A percentile compares a stretch with the other conserved stretches of the same genome.
phyloP scores from a whole-genome alignment of 352 stramenopile genomes.

The Globisporangium acanthophoron region DNA sequence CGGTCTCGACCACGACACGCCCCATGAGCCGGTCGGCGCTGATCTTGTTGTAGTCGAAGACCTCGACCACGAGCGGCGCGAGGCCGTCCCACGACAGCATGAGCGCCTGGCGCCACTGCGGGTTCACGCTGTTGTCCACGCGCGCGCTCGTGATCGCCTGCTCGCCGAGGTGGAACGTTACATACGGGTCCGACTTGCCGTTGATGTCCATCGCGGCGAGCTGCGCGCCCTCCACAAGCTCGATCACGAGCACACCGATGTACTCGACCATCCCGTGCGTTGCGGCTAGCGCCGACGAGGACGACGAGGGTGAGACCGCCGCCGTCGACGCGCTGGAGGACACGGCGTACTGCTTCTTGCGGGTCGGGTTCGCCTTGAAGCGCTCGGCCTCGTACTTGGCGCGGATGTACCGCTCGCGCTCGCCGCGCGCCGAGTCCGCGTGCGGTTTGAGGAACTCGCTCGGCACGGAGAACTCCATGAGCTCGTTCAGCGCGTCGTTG shows the following conservation, averaged over 20 bases:
- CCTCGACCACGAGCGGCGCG: slow-evolving; percentile 56
- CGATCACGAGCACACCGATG: slow-evolving; percentile 68
- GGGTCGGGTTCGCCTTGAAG: slow-evolving; percentile 23
- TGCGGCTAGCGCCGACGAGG: not conserved
- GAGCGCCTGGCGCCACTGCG: slow-evolving; percentile 61
- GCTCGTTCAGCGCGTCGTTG: slow-evolving; percentile 57
- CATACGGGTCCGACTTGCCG: slow-evolving; percentile 77
- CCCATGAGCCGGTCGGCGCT: slow-evolving; percentile 62
- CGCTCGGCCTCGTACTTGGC: slow-evolving; percentile 63
- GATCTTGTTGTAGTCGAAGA: slow-evolving; percentile 73
- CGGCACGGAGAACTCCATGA: slow-evolving; percentile 55
- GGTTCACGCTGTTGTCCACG: slow-evolving; percentile 66
- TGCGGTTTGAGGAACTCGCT: slow-evolving; percentile 43
- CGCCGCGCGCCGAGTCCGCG: slow-evolving; percentile 29
- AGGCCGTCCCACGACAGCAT: slow-evolving; percentile 76
- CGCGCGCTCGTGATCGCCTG: slow-evolving; percentile 63
- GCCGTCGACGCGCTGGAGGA: slow-evolving; percentile 1
- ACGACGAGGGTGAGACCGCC: not conserved
- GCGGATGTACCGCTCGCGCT: slow-evolving; percentile 68
- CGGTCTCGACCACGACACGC: slow-evolving; percentile 35
- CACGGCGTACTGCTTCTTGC: slow-evolving; percentile 12
- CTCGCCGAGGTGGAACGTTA: slow-evolving; percentile 65
- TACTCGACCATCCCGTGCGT: slow-evolving; percentile 80
- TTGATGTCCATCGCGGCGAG: slow-evolving; percentile 72
- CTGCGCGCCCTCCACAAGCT: slow-evolving; percentile 54